Evolutionary conservation across 1,139 yeast genomes (phyloP).

Genomic region (Suhomyces panamericanus): DNA sequence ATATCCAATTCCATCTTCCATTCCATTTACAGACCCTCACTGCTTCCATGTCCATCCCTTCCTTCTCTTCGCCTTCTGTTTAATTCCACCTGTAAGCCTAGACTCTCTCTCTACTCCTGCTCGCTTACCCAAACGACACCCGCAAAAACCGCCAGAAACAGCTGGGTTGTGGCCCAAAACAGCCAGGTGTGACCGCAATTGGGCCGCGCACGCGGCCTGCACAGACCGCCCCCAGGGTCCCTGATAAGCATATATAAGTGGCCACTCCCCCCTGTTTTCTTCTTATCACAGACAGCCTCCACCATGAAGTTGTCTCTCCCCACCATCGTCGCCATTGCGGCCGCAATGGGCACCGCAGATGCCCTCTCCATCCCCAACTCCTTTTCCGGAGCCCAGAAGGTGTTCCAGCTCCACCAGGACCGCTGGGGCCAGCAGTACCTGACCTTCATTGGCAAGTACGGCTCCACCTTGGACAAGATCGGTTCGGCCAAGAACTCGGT

Average conservation of each 20-base stretch:
- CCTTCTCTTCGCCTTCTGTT: too few species aligned
- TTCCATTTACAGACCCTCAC: too few species aligned
- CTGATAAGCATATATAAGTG: slow-evolving; percentile 1
- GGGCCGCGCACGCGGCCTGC: slow-evolving; percentile 1
- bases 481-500: slow-evolving; percentile 25
- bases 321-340: slow-evolving; percentile 27
- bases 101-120: too few species aligned
- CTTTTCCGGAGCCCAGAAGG: slow-evolving; percentile 30
- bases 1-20: too few species aligned
- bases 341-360: slow-evolving; percentile 24
- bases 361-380: slow-evolving; percentile 37
- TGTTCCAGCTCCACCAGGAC: slow-evolving; percentile 24
- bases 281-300: neutral
- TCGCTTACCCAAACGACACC: neutral
- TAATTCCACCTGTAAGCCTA: too few species aligned
- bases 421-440: slow-evolving; percentile 18
- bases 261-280: neutral
- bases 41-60: too few species aligned
- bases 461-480: slow-evolving; percentile 19
- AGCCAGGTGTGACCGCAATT: slow-evolving; percentile 2
- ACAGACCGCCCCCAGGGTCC: neutral
- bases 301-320: slow-evolving; percentile 33
- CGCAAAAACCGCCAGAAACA: neutral
- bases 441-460: slow-evolving; percentile 19
- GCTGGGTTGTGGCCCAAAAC: neutral